Percentiles rank a stretch among this genome's conserved stretches.
phyloP scores from a whole-genome alignment of 164 flowering plant genomes.

The Vitis rotundifolia region DNA sequence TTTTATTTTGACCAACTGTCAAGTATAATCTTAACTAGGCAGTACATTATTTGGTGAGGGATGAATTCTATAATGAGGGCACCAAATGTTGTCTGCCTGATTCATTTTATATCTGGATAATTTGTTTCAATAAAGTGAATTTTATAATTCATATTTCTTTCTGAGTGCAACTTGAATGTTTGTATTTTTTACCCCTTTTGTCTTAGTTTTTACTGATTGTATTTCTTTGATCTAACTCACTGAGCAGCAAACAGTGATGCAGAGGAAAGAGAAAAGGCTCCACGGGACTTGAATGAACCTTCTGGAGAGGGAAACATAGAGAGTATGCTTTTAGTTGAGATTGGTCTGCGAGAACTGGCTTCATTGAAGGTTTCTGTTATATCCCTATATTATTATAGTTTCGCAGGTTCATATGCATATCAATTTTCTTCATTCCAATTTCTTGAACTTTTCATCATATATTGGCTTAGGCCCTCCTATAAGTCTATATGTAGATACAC shows the following conservation, averaged over 20 bases:
- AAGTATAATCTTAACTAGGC: too few species aligned
- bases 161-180: not conserved
- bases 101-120: too few species aligned
- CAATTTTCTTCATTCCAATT: not conserved
- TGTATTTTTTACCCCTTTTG: not conserved
- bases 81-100: too few species aligned
- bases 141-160: too few species aligned
- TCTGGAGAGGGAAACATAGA: constrained; percentile 72
- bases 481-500: not conserved
- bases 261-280: constrained; percentile 46
- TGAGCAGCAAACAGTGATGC: constrained; percentile 38
- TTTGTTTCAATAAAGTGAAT: too few species aligned
- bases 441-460: not conserved
- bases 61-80: too few species aligned
- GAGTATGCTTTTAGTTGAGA: constrained; percentile 89
- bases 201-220: not conserved
- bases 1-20: too few species aligned
- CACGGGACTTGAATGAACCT: constrained; percentile 39
- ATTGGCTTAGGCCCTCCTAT: not conserved
- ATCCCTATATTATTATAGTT: constrained; percentile 4
- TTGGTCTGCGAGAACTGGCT: constrained; percentile 80
- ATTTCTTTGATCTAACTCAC: constrained; percentile 4
- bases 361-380: constrained; percentile 64
- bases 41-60: too few species aligned
- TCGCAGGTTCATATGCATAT: not conserved